A percentile compares a stretch with the other conserved stretches of the same genome.
phyloP scores from a whole-genome alignment of 2,329 filamentous ascomycete species.

The Teratosphaeria viscida region DNA sequence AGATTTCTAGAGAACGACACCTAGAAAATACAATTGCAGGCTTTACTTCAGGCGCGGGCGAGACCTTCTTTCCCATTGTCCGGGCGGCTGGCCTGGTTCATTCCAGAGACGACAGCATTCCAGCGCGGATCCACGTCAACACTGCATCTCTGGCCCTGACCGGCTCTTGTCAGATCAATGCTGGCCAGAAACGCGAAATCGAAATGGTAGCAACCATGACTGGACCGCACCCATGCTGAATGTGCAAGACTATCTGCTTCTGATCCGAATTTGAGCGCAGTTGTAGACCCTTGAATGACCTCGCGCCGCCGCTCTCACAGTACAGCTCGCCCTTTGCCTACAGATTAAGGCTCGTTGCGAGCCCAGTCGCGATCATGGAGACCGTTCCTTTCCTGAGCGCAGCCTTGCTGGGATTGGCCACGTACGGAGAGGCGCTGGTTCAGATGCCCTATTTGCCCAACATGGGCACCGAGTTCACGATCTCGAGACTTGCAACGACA shows the following conservation, averaged over 20 bases:
- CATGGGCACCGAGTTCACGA: constrained; percentile 5
- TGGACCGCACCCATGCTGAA: background rate
- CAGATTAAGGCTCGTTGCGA: background rate
- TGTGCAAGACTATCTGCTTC: background rate
- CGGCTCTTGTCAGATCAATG: background rate
- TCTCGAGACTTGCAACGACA: constrained; percentile 10
- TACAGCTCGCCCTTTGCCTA: background rate
- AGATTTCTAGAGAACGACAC: background rate
- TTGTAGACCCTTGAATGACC: background rate
- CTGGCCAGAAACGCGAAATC: background rate
- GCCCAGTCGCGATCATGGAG: background rate
- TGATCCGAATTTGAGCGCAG: background rate
- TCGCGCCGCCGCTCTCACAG: background rate
- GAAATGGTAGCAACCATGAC: background rate
- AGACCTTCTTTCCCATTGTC: background rate
- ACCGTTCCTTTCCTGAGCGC: background rate
- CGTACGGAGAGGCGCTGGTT: background rate
- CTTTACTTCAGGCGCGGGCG: background rate
- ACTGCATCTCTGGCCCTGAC: background rate
- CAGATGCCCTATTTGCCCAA: background rate
- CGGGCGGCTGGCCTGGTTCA: background rate
- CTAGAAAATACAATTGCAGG: background rate
- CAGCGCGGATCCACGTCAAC: background rate
- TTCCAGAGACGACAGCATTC: background rate
- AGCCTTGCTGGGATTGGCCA: background rate